Base-by-base conservation (phyloP, 495 filamentous ascomycete species). In the Darksidea phi region DNA sequence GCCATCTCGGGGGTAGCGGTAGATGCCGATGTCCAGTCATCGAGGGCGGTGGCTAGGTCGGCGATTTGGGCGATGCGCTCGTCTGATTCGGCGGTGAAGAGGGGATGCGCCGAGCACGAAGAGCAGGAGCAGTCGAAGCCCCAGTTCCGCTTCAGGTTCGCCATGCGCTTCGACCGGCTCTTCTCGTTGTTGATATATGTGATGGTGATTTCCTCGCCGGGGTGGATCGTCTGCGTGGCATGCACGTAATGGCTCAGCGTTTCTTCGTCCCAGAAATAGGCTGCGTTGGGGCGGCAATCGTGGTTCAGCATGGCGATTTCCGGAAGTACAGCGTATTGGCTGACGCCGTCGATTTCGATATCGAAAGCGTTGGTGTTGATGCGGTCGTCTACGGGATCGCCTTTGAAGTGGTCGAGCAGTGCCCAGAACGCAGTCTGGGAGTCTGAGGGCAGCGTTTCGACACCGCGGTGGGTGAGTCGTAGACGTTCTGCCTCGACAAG, bases 311-410 rank as follows among this genome's bases (percentile, higher is more conserved):
- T 57, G 15, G 63, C 63, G 43, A 57, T 61, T 38, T 66, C 63
- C 2, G 63, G 63, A 23, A 66, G 25, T 8, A 66, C 63, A 20
- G 43, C 57, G 56, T 61, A 50, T 15, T 50, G 42, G n/a, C 15
- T 15, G 2, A 32, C n/a, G 28, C 51, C 57, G 57, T 26, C 21
- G 57, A 66, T 51, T 15, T 51, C 24, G 57, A 66, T 47, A 12
- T 66, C 63, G 52, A 66, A 66, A 21, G 63, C 62, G 48, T 65
- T 65, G 43, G 62, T 65, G 55, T 65, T 55, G 55, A 65, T 65
- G 41, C 55, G 55, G 50, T 65, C 62, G 32, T 65, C 55, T 41
- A 65, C 62, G 42, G 57, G 21, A 50, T 59, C 55, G 50, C 57
- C 62, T n/a, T 60, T 59, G 51, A 60, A 65, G 43, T 59, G 62